Evolutionary conservation across 2,329 filamentous ascomycete species (phyloP).

Genomic region (Hirsutella rhossiliensis): DNA sequence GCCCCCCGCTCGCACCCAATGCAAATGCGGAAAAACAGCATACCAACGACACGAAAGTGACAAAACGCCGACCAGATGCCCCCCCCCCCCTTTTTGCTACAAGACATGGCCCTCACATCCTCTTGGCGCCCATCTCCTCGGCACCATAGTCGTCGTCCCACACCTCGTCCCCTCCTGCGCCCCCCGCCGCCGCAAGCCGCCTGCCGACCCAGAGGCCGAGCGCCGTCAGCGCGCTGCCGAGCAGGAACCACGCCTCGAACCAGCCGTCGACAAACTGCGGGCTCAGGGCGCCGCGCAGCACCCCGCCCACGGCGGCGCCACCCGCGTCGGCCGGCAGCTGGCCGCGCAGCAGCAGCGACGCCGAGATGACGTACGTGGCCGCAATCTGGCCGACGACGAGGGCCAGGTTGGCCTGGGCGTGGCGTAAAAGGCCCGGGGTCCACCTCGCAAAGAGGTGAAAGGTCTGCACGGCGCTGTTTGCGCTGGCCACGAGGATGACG

Average conservation of each 20-base stretch:
- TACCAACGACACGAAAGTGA: too few species aligned
- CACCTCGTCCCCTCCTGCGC: constrained; percentile 36
- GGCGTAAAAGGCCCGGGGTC: constrained; percentile 57
- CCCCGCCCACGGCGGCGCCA: constrained; percentile 62
- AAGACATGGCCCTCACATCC: too few species aligned
- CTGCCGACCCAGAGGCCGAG: constrained; percentile 63
- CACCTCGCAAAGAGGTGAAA: constrained; percentile 70
- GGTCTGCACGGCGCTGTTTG: constrained; percentile 75
- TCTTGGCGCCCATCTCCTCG: constrained; percentile 62
- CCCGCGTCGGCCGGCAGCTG: constrained; percentile 70
- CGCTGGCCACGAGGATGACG: constrained; percentile 69
- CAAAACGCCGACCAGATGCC: too few species aligned
- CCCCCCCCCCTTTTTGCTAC: too few species aligned
- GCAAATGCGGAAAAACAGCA: too few species aligned
- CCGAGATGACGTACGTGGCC: constrained; percentile 76
- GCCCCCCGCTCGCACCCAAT: too few species aligned
- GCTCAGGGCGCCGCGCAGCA: constrained; percentile 49
- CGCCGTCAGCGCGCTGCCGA: constrained; percentile 53
- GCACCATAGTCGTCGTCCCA: constrained; percentile 38
- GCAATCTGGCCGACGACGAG: constrained; percentile 70
- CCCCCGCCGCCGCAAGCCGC: constrained; percentile 30
- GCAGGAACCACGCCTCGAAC: constrained; percentile 81
- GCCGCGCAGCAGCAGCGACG: constrained; percentile 62
- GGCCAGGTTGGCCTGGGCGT: constrained; percentile 66
- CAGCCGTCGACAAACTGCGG: constrained; percentile 28